These are phyloP conservation scores for Boletus rubescentipes DNA, from an alignment of 768 basidiomycete species.

Conservation along the genomic window DNA sequence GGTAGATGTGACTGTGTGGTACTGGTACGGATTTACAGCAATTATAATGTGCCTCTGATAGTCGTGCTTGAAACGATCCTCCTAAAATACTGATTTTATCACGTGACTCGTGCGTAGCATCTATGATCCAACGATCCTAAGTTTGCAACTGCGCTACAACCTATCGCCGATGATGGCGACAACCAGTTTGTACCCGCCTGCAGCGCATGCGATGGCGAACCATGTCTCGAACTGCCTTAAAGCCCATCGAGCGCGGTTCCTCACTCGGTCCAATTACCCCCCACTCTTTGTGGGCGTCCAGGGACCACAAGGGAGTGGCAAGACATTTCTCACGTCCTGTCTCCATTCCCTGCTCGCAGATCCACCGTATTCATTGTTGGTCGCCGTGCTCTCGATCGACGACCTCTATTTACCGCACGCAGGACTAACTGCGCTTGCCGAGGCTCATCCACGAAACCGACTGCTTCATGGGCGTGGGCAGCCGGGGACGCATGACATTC, in stretches of 20 bases:
- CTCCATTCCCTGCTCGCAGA: slow-evolving; percentile 45
- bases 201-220: slow-evolving; percentile 37
- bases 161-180: slow-evolving; percentile 15
- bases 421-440: slow-evolving; percentile 55
- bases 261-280: slow-evolving; percentile 7
- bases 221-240: slow-evolving; percentile 41
- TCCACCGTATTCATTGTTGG: slow-evolving; percentile 50
- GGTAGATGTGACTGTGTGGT: slow-evolving; percentile 22
- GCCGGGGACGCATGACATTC: slow-evolving; percentile 88
- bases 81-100: slow-evolving; percentile 3
- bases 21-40: slow-evolving; percentile 30
- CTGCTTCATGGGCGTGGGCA: slow-evolving; percentile 85
- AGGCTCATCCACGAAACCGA: slow-evolving; percentile 48
- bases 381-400: slow-evolving; percentile 73
- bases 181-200: slow-evolving; percentile 23
- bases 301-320: slow-evolving; percentile 94
- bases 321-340: slow-evolving; percentile 72
- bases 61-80: not conserved
- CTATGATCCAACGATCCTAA: too few relatives aligned
- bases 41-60: slow-evolving; percentile 23
- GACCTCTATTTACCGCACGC: slow-evolving; percentile 83
- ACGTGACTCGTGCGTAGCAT: slow-evolving; percentile 13
- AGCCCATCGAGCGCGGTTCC: slow-evolving; percentile 27
- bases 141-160: not conserved
- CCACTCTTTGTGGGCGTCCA: slow-evolving; percentile 88